These are phyloP conservation scores for Sophora flavescens DNA, from an alignment of 306 rosid species.

Conservation along the genomic window DNA sequence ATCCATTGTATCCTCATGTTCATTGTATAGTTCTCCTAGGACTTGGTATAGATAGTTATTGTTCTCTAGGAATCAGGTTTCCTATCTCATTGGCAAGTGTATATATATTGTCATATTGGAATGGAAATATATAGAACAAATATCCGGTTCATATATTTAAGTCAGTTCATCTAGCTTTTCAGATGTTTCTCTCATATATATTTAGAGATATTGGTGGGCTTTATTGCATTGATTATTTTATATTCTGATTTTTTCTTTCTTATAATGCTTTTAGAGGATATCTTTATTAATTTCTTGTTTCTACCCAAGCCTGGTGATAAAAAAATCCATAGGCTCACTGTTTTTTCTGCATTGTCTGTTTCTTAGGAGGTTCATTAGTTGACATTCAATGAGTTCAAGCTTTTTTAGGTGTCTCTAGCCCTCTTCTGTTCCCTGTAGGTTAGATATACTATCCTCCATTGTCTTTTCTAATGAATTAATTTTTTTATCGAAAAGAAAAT, in stretches of 20 bases:
- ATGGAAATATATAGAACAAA: too few relatives aligned
- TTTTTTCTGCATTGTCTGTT: not conserved
- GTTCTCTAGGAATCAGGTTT: too few relatives aligned
- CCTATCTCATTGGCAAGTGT: too few relatives aligned
- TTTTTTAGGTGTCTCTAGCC: not conserved
- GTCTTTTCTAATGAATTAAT: not conserved
- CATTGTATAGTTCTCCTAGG: too few relatives aligned
- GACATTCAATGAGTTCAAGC: conserved; percentile 14
- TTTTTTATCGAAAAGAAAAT: conserved; percentile 18
- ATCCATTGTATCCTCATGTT: too few relatives aligned
- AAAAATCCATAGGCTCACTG: not conserved
- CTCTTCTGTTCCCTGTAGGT: not conserved
- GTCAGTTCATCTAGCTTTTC: not conserved
- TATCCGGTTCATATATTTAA: too few relatives aligned
- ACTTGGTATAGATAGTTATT: too few relatives aligned
- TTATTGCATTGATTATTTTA: conserved; percentile 1
- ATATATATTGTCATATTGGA: too few relatives aligned
- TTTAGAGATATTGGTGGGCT: not conserved
- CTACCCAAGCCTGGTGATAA: not conserved
- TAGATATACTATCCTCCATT: conserved; percentile 5
- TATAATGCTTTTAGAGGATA: not conserved
- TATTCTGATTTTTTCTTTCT: not conserved
- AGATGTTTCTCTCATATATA: not conserved
- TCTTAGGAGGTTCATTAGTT: conserved; percentile 22
- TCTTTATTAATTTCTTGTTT: not conserved